Percentiles rank a stretch among this genome's conserved stretches.
These are phyloP conservation scores for Kwoniella dejecticola DNA, from an alignment of 768 basidiomycete species.

Conservation along the genomic window DNA sequence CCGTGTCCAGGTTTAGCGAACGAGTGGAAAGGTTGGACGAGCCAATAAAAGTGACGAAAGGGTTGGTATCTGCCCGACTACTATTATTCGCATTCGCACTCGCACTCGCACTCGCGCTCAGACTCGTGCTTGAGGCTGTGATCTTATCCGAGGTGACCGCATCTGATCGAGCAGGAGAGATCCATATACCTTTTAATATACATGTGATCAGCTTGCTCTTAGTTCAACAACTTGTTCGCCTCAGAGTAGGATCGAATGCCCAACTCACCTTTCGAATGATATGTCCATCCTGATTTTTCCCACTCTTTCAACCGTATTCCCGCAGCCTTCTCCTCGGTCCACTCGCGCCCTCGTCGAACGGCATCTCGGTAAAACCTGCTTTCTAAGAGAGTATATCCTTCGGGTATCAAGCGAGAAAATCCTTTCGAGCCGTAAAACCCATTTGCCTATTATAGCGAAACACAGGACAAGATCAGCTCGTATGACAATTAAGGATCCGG, in stretches of 20 bases:
- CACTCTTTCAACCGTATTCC: slow-evolving; percentile 81
- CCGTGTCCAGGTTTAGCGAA: slow-evolving; percentile 85
- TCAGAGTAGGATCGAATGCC: too few species aligned
- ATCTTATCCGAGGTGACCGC: not conserved
- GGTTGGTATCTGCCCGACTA: slow-evolving; percentile 34
- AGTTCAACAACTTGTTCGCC: too few species aligned
- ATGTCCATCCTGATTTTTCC: slow-evolving; percentile 89
- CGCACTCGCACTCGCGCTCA: too few species aligned
- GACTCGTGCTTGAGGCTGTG: too few species aligned
- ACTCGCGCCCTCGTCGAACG: slow-evolving; percentile 33
- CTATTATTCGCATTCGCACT: too few species aligned
- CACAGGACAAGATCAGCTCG: not conserved
- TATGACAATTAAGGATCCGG: not conserved
- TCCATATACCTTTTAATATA: slow-evolving; percentile 87
- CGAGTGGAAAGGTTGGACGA: slow-evolving; percentile 93
- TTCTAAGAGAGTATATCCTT: slow-evolving; percentile 87
- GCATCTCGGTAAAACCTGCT: slow-evolving; percentile 65
- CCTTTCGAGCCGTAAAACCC: slow-evolving; percentile 90
- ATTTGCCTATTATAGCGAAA: slow-evolving; percentile 72
- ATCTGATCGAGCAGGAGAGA: slow-evolving; percentile 58
- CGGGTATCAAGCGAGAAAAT: slow-evolving; percentile 88
- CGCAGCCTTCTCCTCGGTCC: slow-evolving; percentile 35
- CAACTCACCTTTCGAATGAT: slow-evolving; percentile 88
- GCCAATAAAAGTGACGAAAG: slow-evolving; percentile 84
- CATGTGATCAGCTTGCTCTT: too few species aligned